Base-by-base conservation (phyloP, 805 yeast species). In the Blastobotrys parvus region DNA sequence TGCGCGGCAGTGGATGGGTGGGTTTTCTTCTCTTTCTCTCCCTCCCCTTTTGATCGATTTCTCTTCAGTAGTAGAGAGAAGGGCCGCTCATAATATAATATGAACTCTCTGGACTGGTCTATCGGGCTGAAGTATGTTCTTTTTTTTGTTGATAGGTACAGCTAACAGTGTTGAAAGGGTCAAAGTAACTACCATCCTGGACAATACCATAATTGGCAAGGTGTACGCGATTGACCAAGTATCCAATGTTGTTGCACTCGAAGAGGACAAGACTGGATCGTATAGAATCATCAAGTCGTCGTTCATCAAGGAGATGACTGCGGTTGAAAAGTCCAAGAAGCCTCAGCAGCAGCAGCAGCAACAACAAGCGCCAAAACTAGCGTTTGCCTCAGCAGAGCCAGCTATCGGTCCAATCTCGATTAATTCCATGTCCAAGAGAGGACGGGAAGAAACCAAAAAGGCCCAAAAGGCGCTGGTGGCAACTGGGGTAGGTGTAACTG, bases 141-240 rank as follows among this genome's bases (percentile, higher is more conserved):
- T 3, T 17, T n/a, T 4, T 13, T 6, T 5, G 8, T 8, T 15
- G 17, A 30, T 8, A 19, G 8, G 8, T 8, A 29, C 7, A 6
- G 27, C 23, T 15, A 5, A 30, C 41, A 78, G 27, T 37, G 17
- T 35, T 35, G 13, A 16, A 34, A 52, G 53, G 53, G 83, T 84
- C 45, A 75, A 69, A 55, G 67, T 82, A 41, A 72, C 75, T 10
- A 83, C 84, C 40, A 63, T 72, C 4, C 63, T 77, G 37, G 86
- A 81, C 54, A 69, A 71, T 21, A 66, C 67, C 6, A 67, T 77
- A 41, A 67, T 68, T n/a, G 94, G 92, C 1, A 64, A 70, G 25
- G 70, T 84, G 31, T 80, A 77, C 57, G 71, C 87, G 7, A 80
- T 74, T 57, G 74, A 76, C 45, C 66, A 78, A 5, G 43, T 45